Conservation (phyloP, 768 basidiomycete species). For the Tephrocybe sp. region DNA sequence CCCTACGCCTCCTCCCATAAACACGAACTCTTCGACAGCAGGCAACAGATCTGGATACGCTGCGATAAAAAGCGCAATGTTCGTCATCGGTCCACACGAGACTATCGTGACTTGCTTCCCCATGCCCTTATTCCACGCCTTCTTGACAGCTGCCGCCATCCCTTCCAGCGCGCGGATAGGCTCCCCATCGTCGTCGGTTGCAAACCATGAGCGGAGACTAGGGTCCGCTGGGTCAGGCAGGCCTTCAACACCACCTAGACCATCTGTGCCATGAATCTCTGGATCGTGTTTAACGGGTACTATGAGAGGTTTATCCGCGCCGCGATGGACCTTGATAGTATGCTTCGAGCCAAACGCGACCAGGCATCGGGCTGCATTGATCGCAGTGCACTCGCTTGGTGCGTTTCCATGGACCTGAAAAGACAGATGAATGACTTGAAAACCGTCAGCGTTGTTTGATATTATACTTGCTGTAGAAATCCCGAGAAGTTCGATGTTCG, state of each 20-base stretch:
- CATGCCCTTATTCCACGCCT: constrained; percentile 53
- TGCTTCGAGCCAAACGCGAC: constrained; percentile 67
- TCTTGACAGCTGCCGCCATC: constrained; percentile 53
- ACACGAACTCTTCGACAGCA: constrained; percentile 68
- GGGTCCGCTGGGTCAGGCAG: constrained; percentile 51
- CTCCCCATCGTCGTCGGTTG: constrained; percentile 38
- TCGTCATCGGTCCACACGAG: constrained; percentile 85
- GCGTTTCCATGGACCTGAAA: constrained; percentile 81
- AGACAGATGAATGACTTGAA: background rate
- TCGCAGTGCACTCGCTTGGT: constrained; percentile 51
- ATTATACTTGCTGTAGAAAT: constrained; percentile 66
- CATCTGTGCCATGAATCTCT: constrained; percentile 81
- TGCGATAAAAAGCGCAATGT: constrained; percentile 65
- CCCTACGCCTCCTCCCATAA: constrained; percentile 92
- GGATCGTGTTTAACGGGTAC: constrained; percentile 60
- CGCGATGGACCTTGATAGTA: constrained; percentile 61
- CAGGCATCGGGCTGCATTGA: constrained; percentile 77
- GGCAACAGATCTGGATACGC: constrained; percentile 50
- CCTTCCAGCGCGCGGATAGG: constrained; percentile 62
- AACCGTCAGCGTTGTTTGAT: background rate
- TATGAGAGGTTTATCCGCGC: constrained; percentile 68
- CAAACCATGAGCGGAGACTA: constrained; percentile 49
- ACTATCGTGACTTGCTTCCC: constrained; percentile 67
- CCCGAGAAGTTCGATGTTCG: constrained; percentile 68
- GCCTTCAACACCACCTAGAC: constrained; percentile 82